Evolutionary conservation across 2,329 filamentous ascomycete genomes (phyloP).

Genomic region (Trichoderma koningiopsis): DNA sequence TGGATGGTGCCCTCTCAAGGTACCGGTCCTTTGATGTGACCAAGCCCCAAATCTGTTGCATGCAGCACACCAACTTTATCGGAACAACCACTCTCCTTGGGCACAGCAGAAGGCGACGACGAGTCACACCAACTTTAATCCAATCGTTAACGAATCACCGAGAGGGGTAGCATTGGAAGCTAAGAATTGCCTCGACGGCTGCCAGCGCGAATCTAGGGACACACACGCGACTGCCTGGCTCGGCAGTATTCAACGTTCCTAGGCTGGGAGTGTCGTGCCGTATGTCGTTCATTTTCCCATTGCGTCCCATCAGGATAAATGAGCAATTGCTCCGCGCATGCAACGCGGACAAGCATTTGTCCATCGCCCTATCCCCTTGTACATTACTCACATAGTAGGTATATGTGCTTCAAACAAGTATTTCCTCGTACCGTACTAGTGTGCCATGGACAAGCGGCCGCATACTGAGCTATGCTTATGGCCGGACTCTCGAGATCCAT

Average conservation of each 20-base stretch:
- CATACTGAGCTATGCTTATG: conserved; percentile 19
- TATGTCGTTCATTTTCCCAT: not conserved
- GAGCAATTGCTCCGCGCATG: conserved; percentile 18
- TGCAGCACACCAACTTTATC: conserved; percentile 25
- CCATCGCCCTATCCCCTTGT: not conserved
- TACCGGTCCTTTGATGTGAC: conserved; percentile 13
- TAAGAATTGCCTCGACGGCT: conserved; percentile 18
- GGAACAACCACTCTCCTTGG: conserved; percentile 4
- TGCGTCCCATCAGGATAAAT: conserved; percentile 1
- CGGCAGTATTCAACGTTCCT: conserved; percentile 9
- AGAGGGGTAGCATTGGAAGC: conserved; percentile 19
- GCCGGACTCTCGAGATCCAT: not conserved
- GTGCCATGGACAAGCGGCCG: conserved; percentile 11
- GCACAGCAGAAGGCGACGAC: not conserved
- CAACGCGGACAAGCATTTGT: not conserved
- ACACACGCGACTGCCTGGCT: conserved; percentile 8
- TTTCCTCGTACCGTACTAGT: not conserved
- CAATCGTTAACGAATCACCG: conserved; percentile 9
- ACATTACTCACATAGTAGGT: not conserved
- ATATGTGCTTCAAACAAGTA: not conserved
- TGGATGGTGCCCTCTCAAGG: conserved; percentile 14
- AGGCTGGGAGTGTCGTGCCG: conserved; percentile 1
- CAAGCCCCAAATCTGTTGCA: conserved; percentile 12
- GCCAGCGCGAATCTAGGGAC: conserved; percentile 12
- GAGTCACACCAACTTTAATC: conserved; percentile 21